A percentile compares a stretch with the other conserved stretches of the same genome.
phyloP scores from a whole-genome alignment of 352 stramenopile genomes.

The Phytophthora chlamydospora region DNA sequence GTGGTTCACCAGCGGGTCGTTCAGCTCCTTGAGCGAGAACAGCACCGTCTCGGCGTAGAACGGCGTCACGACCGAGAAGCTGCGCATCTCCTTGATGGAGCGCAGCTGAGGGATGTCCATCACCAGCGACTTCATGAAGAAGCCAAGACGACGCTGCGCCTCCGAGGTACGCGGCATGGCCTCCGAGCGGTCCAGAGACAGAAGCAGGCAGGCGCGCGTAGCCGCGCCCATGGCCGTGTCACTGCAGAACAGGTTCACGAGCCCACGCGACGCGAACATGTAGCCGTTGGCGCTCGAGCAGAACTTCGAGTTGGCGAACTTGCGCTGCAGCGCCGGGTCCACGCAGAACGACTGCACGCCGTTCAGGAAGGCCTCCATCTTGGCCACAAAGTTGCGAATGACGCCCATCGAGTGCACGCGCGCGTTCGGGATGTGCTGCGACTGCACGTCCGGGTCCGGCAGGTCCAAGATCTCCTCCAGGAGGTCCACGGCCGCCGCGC shows the following conservation, averaged over 20 bases:
- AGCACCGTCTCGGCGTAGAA: slow-evolving; percentile 87
- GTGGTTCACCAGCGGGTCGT: slow-evolving; percentile 84
- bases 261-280: slow-evolving; percentile 64
- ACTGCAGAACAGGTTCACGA: slow-evolving; percentile 77
- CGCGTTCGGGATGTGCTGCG: slow-evolving; percentile 66
- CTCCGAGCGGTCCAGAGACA: slow-evolving; percentile 70
- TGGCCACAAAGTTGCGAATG: slow-evolving; percentile 89
- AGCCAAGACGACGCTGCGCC: slow-evolving; percentile 77
- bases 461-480: slow-evolving; percentile 84
- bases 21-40: slow-evolving; percentile 81
- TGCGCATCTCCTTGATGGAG: slow-evolving; percentile 86
- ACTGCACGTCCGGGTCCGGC: slow-evolving; percentile 75
- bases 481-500: slow-evolving; percentile 69
- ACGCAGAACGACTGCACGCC: slow-evolving; percentile 71
- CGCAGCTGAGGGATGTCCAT: slow-evolving; percentile 86
- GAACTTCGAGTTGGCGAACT: slow-evolving; percentile 84
- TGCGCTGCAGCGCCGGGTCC: slow-evolving; percentile 63
- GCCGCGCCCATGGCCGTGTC: slow-evolving; percentile 78
- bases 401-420: slow-evolving; percentile 82
- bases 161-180: slow-evolving; percentile 70
- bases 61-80: slow-evolving; percentile 85
- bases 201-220: slow-evolving; percentile 65
- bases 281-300: slow-evolving; percentile 70
- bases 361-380: slow-evolving; percentile 84
- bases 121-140: slow-evolving; percentile 88